Evolutionary conservation across 192 early-diverging fungal genomes (phyloP), one percentile per base, ranked within the genome.

Genomic region (Chytriomyces confervae): DNA sequence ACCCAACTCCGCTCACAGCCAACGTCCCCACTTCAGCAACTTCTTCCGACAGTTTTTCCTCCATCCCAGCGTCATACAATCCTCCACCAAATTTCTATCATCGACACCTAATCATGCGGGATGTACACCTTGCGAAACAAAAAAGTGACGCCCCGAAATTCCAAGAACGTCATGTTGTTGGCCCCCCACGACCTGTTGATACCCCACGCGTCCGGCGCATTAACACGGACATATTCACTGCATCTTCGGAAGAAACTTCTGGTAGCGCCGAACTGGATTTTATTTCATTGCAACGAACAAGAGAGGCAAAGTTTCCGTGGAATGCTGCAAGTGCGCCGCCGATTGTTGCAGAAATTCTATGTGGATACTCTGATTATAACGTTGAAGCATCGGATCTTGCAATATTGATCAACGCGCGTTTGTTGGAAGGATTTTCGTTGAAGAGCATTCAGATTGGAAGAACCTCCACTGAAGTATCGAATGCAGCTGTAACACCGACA

Each of bases 51-150:
- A 36, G 36, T 36, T 36, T 36, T 36, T 36, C 36, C 1, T 36
- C 36, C 2, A 4, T 36, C 36, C 36, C 36, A 36, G 36, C 27
- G 18, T 7, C 10, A 9, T 5, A 5, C 9, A 36, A 48, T 8
- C n/a, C 69, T 24, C 76, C 43, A 7, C 84, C 86, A 9, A 89
- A 89, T 63, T 86, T 89, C 61, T 89, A 85, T 68, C 88, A 89
- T 64, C 80, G 74, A 3, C 57, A 82, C 36, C 72, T 86, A 10
- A 62, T 83, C 45, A 72, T 89, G 18, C 85, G 79, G 11, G 61
- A 77, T 20, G 44, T 46, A 5, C 11, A 46, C 24, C 66, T 87
- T 11, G 51, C 68, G 24, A 82, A 84, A 66, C 5, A 61, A 20
- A 61, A 64, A 44, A 46, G 44, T 3, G 68, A 85, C 13, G 61